Percentiles rank a stretch among this genome's conserved stretches.
These are phyloP conservation scores for Ashbya aceris DNA, from an alignment of 1,139 yeast species.

Conservation along the genomic window DNA sequence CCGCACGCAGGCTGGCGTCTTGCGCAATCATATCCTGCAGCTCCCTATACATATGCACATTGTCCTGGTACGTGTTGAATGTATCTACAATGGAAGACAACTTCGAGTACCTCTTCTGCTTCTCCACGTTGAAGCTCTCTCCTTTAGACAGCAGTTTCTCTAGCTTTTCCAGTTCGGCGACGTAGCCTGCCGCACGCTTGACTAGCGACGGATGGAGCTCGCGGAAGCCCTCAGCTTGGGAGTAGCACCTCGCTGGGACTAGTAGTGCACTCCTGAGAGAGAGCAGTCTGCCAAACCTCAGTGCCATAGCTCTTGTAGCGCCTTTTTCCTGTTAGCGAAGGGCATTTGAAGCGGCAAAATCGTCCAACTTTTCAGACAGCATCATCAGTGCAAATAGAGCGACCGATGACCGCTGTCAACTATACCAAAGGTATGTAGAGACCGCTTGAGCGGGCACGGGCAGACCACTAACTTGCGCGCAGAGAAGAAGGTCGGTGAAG, in stretches of 20 bases:
- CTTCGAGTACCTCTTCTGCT: conserved; percentile 48
- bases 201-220: conserved; percentile 53
- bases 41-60: conserved; percentile 31
- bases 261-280: neutral
- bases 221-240: conserved; percentile 19
- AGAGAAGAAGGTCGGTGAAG: conserved; percentile 93
- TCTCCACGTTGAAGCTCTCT: conserved; percentile 44
- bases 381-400: no score
- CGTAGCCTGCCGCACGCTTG: conserved; percentile 49
- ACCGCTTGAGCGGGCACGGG: neutral
- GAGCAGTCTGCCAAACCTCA: neutral
- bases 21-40: conserved; percentile 30
- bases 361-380: no score
- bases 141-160: conserved; percentile 40
- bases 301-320: no score
- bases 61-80: conserved; percentile 38
- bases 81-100: conserved; percentile 46
- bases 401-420: conserved; percentile 9
- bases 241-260: conserved; percentile 4
- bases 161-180: conserved; percentile 40
- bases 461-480: neutral
- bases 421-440: conserved; percentile 25
- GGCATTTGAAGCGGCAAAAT: conserved; percentile 9
- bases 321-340: conserved; percentile 12
- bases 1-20: conserved; percentile 32